Evolutionary conservation across 2,329 filamentous ascomycete genomes (phyloP).

Genomic region (Pyrenophora teres): DNA sequence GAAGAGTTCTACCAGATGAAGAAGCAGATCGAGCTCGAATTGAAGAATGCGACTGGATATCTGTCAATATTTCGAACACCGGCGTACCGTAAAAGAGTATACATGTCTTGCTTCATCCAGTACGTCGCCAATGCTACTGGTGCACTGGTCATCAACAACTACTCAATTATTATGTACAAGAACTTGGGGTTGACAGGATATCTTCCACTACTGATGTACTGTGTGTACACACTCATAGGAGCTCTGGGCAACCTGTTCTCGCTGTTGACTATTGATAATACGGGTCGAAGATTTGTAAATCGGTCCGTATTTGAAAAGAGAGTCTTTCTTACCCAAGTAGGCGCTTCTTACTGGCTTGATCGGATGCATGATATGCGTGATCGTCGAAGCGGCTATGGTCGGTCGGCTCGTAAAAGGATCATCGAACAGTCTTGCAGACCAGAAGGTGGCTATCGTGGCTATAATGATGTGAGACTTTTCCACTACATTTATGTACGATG

Average conservation of each 20-base stretch:
- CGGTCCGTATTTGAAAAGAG: too few species aligned
- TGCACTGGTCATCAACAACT: constrained; percentile 31
- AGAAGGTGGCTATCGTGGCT: constrained; percentile 30
- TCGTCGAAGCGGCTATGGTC: constrained; percentile 32
- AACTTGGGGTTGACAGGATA: constrained; percentile 28
- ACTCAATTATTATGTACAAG: constrained; percentile 31
- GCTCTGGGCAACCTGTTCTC: constrained; percentile 29
- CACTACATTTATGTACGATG: not conserved
- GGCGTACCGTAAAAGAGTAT: constrained; percentile 28
- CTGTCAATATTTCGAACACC: constrained; percentile 24
- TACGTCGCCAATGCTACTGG: constrained; percentile 33
- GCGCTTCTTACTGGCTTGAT: constrained; percentile 29
- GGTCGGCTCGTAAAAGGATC: constrained; percentile 21
- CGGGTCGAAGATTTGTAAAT: constrained; percentile 21
- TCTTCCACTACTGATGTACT: constrained; percentile 32
- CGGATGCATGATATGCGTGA: constrained; percentile 23
- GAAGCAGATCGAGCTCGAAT: too few species aligned
- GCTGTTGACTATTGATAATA: constrained; percentile 13
- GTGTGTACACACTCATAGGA: constrained; percentile 31
- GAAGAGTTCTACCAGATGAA: too few species aligned
- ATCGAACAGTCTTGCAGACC: constrained; percentile 14
- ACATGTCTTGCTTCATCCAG: constrained; percentile 30
- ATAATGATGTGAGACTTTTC: constrained; percentile 13
- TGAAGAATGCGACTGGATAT: constrained; percentile 15
- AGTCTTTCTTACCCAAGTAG: constrained; percentile 11